Conservation (phyloP, 2,329 filamentous ascomycete genomes). For the Hypomyces perniciosus region DNA sequence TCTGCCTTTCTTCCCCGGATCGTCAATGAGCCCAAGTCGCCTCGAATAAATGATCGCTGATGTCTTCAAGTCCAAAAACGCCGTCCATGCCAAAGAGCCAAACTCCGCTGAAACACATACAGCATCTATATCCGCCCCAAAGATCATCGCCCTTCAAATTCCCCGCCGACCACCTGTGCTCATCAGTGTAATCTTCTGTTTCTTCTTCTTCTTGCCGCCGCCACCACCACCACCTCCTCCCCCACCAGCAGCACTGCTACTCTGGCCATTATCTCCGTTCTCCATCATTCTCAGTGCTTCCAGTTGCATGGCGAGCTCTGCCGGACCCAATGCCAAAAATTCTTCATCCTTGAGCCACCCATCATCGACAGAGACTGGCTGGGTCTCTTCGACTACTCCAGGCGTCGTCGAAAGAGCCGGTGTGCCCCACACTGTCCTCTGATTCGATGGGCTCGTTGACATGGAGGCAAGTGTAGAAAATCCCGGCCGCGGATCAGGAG, state of each 20-base stretch:
- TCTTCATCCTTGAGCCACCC: slow-evolving; percentile 83
- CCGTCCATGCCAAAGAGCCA: not conserved
- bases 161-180: slow-evolving; percentile 55
- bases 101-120: slow-evolving; percentile 2
- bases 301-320: slow-evolving; percentile 56
- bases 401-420: slow-evolving; percentile 57
- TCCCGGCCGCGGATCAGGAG: slow-evolving; percentile 52
- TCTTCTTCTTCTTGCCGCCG: slow-evolving; percentile 60
- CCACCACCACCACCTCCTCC: slow-evolving; percentile 19
- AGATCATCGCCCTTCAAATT: slow-evolving; percentile 21
- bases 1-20: no score
- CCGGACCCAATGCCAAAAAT: slow-evolving; percentile 48
- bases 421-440: slow-evolving; percentile 91
- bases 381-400: slow-evolving; percentile 36
- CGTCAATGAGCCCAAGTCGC: no score
- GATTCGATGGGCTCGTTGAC: slow-evolving; percentile 71
- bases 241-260: slow-evolving; percentile 17
- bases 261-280: slow-evolving; percentile 14
- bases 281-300: slow-evolving; percentile 45
- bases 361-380: slow-evolving; percentile 49
- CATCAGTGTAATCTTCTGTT: slow-evolving; percentile 68
- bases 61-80: not conserved
- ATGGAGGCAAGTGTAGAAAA: slow-evolving; percentile 68
- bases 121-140: not conserved
- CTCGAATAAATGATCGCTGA: no score